Percentiles rank a stretch among this genome's conserved stretches.
Conservation (phyloP, 2,329 filamentous ascomycete genomes). For the Colletotrichum sp. region DNA sequence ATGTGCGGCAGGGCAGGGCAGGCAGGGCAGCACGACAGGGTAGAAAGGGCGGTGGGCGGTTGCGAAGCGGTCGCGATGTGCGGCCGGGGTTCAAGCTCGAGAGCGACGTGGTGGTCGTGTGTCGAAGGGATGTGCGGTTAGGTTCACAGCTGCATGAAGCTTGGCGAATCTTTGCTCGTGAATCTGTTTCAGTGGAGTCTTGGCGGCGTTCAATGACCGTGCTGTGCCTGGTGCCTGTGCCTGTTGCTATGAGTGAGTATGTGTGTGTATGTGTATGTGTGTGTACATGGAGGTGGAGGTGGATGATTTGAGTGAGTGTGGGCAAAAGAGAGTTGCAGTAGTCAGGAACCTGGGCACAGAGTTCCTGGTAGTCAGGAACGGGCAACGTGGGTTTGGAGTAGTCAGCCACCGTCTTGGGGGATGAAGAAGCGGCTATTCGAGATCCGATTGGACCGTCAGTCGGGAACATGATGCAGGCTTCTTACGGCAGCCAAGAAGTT, state of each 20-base stretch:
- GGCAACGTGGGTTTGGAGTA: not conserved
- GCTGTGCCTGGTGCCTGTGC: slow-evolving; percentile 10
- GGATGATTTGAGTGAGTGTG: not conserved
- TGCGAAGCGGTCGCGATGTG: not conserved
- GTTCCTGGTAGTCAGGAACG: not conserved
- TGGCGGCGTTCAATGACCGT: slow-evolving; percentile 4
- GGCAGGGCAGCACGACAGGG: not conserved
- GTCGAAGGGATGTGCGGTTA: not conserved
- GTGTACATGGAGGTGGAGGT: not conserved
- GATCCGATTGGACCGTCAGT: slow-evolving; percentile 14
- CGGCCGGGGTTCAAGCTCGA: not conserved
- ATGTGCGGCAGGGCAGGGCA: not conserved
- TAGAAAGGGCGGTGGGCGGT: not conserved
- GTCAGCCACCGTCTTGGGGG: not conserved
- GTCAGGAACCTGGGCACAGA: not conserved
- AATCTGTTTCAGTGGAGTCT: slow-evolving; percentile 18
- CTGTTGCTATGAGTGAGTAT: not conserved
- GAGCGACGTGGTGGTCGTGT: not conserved
- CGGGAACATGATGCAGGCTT: slow-evolving; percentile 11
- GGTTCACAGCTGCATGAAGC: slow-evolving; percentile 16
- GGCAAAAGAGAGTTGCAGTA: not conserved
- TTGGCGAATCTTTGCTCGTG: slow-evolving; percentile 19
- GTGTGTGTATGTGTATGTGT: not conserved
- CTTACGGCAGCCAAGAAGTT: slow-evolving; percentile 19
- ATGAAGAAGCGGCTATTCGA: not conserved